Percentiles rank a stretch among this genome's conserved stretches.
These are phyloP conservation scores for Drosera spatulata DNA, from an alignment of 179 eudicot species.

Conservation along the genomic window DNA sequence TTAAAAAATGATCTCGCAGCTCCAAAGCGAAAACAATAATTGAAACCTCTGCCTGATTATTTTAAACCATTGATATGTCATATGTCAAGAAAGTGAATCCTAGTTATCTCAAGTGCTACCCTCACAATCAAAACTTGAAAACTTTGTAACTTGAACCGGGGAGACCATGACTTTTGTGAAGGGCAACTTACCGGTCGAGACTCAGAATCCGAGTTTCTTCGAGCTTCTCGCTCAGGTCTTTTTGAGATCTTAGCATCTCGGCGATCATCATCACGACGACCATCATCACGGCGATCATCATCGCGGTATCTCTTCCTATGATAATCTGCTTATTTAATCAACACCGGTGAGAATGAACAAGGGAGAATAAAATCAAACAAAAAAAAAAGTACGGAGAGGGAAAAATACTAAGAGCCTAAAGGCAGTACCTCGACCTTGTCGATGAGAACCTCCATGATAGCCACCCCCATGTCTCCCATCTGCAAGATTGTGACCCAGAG, in stretches of 20 bases:
- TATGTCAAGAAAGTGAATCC: too few species aligned
- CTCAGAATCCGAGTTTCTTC: constrained; percentile 63
- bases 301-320: constrained; percentile 46
- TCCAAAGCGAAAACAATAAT: too few species aligned
- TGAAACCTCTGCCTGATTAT: too few species aligned
- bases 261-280: constrained; percentile 86
- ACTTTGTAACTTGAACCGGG: background rate
- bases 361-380: background rate
- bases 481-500: constrained; percentile 17
- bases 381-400: background rate
- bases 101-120: too few species aligned
- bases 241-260: constrained; percentile 52
- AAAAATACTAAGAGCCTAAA: background rate
- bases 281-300: too few species aligned
- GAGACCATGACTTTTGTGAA: constrained; percentile 8
- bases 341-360: background rate
- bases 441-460: constrained; percentile 63
- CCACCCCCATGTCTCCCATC: constrained; percentile 74
- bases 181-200: constrained; percentile 64
- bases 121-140: too few species aligned
- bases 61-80: too few species aligned
- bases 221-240: constrained; percentile 59
- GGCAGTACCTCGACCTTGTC: constrained; percentile 58
- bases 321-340: constrained; percentile 30
- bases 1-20: background rate